phyloP scores from a whole-genome alignment of 2,329 filamentous ascomycete species.

The Plectosphaerella plurivora region DNA sequence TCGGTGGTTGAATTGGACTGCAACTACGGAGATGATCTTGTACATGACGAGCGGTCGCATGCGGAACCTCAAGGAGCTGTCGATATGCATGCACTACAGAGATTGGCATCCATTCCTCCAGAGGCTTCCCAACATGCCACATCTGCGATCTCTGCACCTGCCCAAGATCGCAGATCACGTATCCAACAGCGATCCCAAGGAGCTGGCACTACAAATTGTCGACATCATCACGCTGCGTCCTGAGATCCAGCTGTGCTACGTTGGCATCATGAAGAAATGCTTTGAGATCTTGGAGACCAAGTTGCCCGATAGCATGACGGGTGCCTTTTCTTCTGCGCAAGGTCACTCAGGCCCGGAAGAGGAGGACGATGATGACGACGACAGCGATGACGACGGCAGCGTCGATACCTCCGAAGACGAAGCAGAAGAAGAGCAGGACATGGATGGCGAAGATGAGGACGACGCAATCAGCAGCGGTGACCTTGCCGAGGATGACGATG shows the following conservation, averaged over 20 bases:
- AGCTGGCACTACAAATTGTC: constrained; percentile 71
- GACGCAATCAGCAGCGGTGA: constrained; percentile 21
- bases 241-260: constrained; percentile 72
- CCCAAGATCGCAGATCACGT: constrained; percentile 62
- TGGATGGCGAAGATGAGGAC: constrained; percentile 29
- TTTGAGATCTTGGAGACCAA: constrained; percentile 73
- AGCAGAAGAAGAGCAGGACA: constrained; percentile 29
- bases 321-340: constrained; percentile 7
- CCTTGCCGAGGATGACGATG: constrained; percentile 22
- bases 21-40: constrained; percentile 62
- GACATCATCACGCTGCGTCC: constrained; percentile 74
- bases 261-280: constrained; percentile 73
- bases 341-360: constrained; percentile 21
- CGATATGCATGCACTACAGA: constrained; percentile 66
- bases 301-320: constrained; percentile 32
- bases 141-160: constrained; percentile 68
- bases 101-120: constrained; percentile 84
- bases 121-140: constrained; percentile 64
- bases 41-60: constrained; percentile 77
- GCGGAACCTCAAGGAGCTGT: constrained; percentile 65
- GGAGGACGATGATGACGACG: constrained; percentile 28
- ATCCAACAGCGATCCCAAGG: constrained; percentile 54
- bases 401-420: constrained; percentile 24
- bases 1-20: constrained; percentile 66
- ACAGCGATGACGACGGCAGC: constrained; percentile 30